Base-by-base conservation (phyloP, 768 basidiomycete species). In the Phaffia australis region DNA sequence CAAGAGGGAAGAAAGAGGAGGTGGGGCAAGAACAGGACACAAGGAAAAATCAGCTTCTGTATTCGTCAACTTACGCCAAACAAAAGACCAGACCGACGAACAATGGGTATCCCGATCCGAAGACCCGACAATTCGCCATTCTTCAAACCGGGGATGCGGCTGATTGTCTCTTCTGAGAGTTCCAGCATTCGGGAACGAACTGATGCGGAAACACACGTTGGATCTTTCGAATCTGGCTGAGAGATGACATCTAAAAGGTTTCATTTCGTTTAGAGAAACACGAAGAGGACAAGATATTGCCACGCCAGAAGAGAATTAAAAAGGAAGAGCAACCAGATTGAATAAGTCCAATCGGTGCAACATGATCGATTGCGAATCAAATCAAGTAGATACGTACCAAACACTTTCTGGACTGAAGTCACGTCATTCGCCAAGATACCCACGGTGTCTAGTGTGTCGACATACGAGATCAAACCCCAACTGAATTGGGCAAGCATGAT, bases 401-500 rank as follows among this genome's bases (percentile, higher is more conserved):
- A 92, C 1, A 88, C 81, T 1, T 76, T 72, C 47, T 79, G 71
- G 1, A 84, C 80, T 0, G 77, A 77, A 18, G 76, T 72, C 0
- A 87, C 81, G 21, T 81, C 79, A 52, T 75, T 78, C 0, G 83
- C 85, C 56, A 99, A 75, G 5, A 98, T 78, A 0, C 94, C 94
- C 0, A 99, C 91, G 70, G 89, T 93, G 72, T 99, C 95, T 16
- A 99, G 78, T 69, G 90, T 93, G 72, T 95, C 92, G 0, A 94
- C 94, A 71, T 89, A 99, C 0, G 91, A 85, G 3, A 99, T 83
- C 0, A 97, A 83, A 7, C 95, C 95, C 83, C 86, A 87, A 73
- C 93, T 90, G 52, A 1, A 30, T 29, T 32, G n/a, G 11, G 35
- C 35, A 42, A n/a, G n/a, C 35, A 42, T 42, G 35, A 42, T 11